Percentiles rank a stretch among this genome's conserved stretches.
phyloP scores from a whole-genome alignment of 2,329 filamentous ascomycete species.

The Neospermospora avenae region DNA sequence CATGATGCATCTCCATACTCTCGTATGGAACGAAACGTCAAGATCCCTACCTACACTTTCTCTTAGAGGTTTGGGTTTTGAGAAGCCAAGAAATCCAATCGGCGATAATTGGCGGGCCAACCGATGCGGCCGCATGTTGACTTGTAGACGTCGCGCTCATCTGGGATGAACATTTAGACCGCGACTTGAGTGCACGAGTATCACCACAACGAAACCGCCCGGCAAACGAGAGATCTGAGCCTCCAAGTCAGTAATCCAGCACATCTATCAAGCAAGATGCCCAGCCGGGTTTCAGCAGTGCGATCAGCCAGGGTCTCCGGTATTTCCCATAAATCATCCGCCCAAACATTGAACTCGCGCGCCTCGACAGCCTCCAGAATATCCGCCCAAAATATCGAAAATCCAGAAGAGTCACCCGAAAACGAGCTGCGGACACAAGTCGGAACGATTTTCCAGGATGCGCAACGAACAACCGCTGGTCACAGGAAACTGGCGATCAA shows the following conservation, averaged over 20 bases:
- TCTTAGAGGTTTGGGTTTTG: no score
- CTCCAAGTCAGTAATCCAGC: no score
- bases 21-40: no score
- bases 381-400: slow-evolving; percentile 37
- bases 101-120: slow-evolving; percentile 12
- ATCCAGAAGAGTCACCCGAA: slow-evolving; percentile 70
- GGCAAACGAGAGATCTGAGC: neutral
- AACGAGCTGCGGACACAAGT: slow-evolving; percentile 72
- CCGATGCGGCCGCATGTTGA: slow-evolving; percentile 7
- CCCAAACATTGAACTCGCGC: slow-evolving; percentile 38
- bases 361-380: slow-evolving; percentile 41
- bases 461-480: slow-evolving; percentile 83
- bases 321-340: slow-evolving; percentile 41
- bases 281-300: slow-evolving; percentile 41
- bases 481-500: slow-evolving; percentile 88
- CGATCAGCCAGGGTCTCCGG: slow-evolving; percentile 40
- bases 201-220: neutral
- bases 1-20: no score
- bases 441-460: slow-evolving; percentile 70
- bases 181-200: neutral
- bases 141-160: slow-evolving; percentile 3
- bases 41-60: no score
- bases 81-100: no score
- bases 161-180: neutral
- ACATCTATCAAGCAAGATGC: slow-evolving; percentile 38